A percentile compares a stretch with the other conserved stretches of the same genome.
phyloP scores from a whole-genome alignment of 1,284 basidiomycete species.

The Heterobasidion annosum region DNA sequence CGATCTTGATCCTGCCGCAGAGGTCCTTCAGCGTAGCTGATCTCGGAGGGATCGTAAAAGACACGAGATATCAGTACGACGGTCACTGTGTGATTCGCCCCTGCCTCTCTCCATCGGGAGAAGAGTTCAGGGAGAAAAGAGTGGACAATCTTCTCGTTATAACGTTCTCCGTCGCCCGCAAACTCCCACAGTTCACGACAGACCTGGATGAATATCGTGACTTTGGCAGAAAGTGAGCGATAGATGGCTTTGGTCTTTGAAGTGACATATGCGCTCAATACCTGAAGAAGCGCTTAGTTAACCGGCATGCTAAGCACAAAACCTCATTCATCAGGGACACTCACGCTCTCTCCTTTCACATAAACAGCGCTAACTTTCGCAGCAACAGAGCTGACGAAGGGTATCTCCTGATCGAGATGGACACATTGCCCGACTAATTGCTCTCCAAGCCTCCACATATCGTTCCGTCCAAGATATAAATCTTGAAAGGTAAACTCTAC shows the following conservation, averaged over 20 bases:
- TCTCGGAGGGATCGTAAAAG: slow-evolving; percentile 81
- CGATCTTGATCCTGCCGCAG: slow-evolving; percentile 65
- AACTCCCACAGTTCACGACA: slow-evolving; percentile 97
- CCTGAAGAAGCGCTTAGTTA: slow-evolving; percentile 27
- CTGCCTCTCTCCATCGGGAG: slow-evolving; percentile 70
- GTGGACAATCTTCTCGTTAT: slow-evolving; percentile 94
- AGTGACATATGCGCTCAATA: slow-evolving; percentile 77
- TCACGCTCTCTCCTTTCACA: slow-evolving; percentile 52
- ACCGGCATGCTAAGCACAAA: not conserved
- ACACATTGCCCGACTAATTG: slow-evolving; percentile 72
- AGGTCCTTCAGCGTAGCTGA: slow-evolving; percentile 70
- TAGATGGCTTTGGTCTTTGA: slow-evolving; percentile 84
- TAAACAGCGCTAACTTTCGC: slow-evolving; percentile 78
- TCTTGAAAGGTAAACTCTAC: slow-evolving; percentile 88
- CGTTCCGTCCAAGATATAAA: slow-evolving; percentile 86
- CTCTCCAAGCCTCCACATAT: slow-evolving; percentile 86
- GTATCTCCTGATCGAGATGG: slow-evolving; percentile 62
- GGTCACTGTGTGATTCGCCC: slow-evolving; percentile 90
- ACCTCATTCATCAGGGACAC: slow-evolving; percentile 7
- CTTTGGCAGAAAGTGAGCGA: slow-evolving; percentile 85
- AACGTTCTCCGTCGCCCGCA: slow-evolving; percentile 91
- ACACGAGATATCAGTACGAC: slow-evolving; percentile 94
- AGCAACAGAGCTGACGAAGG: slow-evolving; percentile 69
- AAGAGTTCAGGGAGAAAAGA: slow-evolving; percentile 86
- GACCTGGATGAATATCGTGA: slow-evolving; percentile 92